Conservation (phyloP, 192 early-diverging fungal genomes). For the Entomortierella lignicola region DNA sequence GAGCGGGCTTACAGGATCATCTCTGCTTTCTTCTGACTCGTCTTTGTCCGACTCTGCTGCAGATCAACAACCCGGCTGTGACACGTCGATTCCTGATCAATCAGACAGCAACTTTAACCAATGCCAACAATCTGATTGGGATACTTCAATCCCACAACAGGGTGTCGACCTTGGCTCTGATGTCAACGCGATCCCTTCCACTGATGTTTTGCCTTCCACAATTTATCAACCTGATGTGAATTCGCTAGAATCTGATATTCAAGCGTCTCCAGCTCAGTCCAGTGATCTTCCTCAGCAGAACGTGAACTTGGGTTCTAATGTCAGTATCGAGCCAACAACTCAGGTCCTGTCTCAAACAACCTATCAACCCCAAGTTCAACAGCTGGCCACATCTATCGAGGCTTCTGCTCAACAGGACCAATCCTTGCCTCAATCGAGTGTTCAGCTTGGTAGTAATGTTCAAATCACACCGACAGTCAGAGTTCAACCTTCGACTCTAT, state of each 20-base stretch:
- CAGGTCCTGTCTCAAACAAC: constrained; percentile 26
- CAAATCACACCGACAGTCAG: constrained; percentile 22
- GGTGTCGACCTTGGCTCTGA: constrained; percentile 24
- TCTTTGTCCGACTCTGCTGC: no score
- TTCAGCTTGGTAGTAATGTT: constrained; percentile 21
- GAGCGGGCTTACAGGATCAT: no score
- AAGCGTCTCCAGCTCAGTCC: constrained; percentile 5
- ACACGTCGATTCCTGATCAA: not conserved
- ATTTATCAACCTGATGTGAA: constrained; percentile 23
- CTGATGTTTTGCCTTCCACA: constrained; percentile 9
- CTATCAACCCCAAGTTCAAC: constrained; percentile 30
- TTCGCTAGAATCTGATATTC: constrained; percentile 22
- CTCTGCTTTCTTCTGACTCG: no score
- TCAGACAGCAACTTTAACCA: no score
- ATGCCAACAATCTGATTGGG: no score
- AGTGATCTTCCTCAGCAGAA: constrained; percentile 11
- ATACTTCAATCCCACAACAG: constrained; percentile 17
- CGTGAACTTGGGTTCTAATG: constrained; percentile 25
- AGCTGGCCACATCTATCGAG: constrained; percentile 11
- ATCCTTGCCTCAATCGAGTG: constrained; percentile 35
- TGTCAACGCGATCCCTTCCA: constrained; percentile 16
- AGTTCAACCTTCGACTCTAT: constrained; percentile 22
- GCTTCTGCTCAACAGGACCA: constrained; percentile 21
- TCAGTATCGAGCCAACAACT: constrained; percentile 33
- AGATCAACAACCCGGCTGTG: no score